These are phyloP conservation scores for Alternaria panax DNA, from an alignment of 2,329 filamentous ascomycete species.

Conservation along the genomic window DNA sequence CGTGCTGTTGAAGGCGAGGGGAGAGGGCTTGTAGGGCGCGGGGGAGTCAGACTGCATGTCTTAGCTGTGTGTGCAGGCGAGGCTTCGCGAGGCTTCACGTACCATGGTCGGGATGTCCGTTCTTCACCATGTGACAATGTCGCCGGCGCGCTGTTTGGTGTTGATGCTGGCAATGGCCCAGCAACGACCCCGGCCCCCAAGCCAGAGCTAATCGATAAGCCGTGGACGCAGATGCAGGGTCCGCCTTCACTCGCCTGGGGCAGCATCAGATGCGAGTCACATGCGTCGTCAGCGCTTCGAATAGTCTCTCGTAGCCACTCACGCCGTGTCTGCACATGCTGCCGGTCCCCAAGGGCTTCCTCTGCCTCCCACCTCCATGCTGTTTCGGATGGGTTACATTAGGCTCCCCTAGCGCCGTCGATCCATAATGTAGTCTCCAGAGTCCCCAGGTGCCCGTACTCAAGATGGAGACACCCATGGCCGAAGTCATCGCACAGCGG, in stretches of 20 bases:
- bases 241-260: neutral
- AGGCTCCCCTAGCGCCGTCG: constrained; percentile 29
- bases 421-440: constrained; percentile 25
- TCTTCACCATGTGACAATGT: neutral
- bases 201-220: constrained; percentile 8
- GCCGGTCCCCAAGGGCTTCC: neutral
- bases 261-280: neutral
- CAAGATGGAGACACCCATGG: constrained; percentile 40
- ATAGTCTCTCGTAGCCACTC: neutral
- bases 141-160: constrained; percentile 10
- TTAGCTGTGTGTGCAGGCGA: neutral
- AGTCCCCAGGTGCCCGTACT: constrained; percentile 12
- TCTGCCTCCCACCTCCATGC: constrained; percentile 2
- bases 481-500: constrained; percentile 42
- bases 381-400: constrained; percentile 18
- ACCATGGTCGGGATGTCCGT: constrained; percentile 6
- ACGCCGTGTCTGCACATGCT: neutral
- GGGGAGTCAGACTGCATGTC: constrained; percentile 42
- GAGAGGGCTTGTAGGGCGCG: constrained; percentile 51
- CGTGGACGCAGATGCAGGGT: neutral
- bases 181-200: neutral
- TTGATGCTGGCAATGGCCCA: constrained; percentile 7
- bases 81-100: neutral
- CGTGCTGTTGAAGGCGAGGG: constrained; percentile 54
- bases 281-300: neutral